Base-by-base conservation (phyloP, 495 filamentous ascomycete species). In the Penicillium soppii region DNA sequence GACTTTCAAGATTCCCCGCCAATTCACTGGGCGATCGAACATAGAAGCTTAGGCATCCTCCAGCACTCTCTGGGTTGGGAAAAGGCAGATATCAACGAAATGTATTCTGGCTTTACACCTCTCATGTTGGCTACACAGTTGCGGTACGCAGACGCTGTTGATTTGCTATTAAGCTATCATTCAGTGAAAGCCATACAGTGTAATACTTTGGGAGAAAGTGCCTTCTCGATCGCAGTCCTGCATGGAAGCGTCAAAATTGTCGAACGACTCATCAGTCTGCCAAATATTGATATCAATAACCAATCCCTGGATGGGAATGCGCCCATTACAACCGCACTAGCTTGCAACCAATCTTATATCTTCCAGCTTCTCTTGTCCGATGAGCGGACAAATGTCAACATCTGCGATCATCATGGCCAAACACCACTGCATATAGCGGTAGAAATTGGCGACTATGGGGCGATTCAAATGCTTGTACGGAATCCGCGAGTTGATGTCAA, bases 51-150 rank as follows among this genome's bases (percentile, higher is more conserved):
- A 19, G 40, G 40, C 23, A 29, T 43, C 23, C 1, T 43, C 23
- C 2, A 43, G 7, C n/a, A 27, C 40, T 27, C 7, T 26, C 23
- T 43, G n/a, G 23, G 23, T 43, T 43, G 15, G 23, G 23, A 43
- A 43, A 26, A 43, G 40, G 23, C 40, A 27, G 23, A 43, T 9
- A 17, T 43, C 23, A 43, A 43, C 40, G 1, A 27, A 43, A 27
- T 0, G 0, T 17, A 4, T 8, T 29, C 40, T 29, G 25, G 40
- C 40, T 8, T 43, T 29, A 43, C 15, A 43, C 40, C 40, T 1
- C 40, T 29, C 25, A 43, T 43, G 25, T 8, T 43, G 15, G 40
- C 40, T 43, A 43, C 15, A 43, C 9, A 43, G 40, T 43, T 43
- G 25, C 40, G 40, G 23, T 43, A 43, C 40, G 6, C 25, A 43